phyloP scores from a whole-genome alignment of 148 eudicot genomes.

The Selenicereus undatus region DNA sequence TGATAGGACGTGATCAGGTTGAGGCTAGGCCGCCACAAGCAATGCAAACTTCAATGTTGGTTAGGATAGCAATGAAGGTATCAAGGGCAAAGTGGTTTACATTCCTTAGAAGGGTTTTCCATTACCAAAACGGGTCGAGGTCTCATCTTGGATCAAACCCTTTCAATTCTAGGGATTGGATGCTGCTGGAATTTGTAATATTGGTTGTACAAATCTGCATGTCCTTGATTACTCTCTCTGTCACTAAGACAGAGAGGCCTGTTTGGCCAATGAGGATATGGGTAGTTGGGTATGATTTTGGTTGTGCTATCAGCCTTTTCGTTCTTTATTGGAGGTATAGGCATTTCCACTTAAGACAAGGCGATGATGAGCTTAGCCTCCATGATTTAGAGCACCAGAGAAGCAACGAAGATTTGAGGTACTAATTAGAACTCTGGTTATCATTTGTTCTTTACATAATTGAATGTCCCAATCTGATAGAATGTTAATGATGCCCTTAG shows the following conservation, averaged over 20 bases:
- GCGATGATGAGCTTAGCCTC: slow-evolving; percentile 24
- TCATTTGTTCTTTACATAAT: neutral
- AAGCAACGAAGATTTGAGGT: slow-evolving; percentile 53
- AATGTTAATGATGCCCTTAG: neutral
- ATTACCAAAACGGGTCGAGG: slow-evolving; percentile 74
- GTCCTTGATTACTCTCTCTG: slow-evolving; percentile 39
- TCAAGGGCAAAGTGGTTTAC: slow-evolving; percentile 79
- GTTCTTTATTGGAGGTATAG: slow-evolving; percentile 58
- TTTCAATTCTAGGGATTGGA: slow-evolving; percentile 65
- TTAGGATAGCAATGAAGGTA: slow-evolving; percentile 63
- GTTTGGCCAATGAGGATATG: slow-evolving; percentile 95
- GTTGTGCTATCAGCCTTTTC: slow-evolving; percentile 57
- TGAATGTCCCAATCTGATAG: neutral
- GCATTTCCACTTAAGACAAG: slow-evolving; percentile 31
- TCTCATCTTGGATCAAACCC: slow-evolving; percentile 71
- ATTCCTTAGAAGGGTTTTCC: slow-evolving; percentile 76
- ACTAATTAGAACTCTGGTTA: neutral
- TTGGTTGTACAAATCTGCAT: slow-evolving; percentile 51
- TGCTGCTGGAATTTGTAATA: slow-evolving; percentile 49
- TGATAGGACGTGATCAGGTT: neutral
- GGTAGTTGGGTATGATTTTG: slow-evolving; percentile 74
- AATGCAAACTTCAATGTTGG: slow-evolving; percentile 36
- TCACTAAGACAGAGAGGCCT: slow-evolving; percentile 66
- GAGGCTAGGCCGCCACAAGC: slow-evolving; percentile 17
- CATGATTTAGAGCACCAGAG: slow-evolving; percentile 56